Evolutionary conservation across 345 rosid species (phyloP).

Genomic region (Conringia planisiliqua): DNA sequence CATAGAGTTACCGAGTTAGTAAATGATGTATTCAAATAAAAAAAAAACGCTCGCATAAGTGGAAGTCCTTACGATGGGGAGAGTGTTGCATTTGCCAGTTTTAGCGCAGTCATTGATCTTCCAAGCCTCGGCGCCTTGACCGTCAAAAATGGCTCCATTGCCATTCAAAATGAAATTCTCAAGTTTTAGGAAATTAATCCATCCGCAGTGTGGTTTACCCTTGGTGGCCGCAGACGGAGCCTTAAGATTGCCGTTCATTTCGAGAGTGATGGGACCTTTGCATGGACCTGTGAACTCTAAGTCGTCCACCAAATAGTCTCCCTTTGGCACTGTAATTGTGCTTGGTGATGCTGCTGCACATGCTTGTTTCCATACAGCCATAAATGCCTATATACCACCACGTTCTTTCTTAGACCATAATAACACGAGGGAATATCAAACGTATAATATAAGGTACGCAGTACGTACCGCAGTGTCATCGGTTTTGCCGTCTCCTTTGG

Average conservation of each 20-base stretch:
- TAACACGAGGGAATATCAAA: not conserved
- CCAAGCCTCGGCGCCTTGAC: slow-evolving; percentile 45
- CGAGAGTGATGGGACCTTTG: slow-evolving; percentile 34
- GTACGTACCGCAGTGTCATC: slow-evolving; percentile 37
- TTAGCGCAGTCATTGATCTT: slow-evolving; percentile 28
- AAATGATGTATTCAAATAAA: not conserved
- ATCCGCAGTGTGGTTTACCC: slow-evolving; percentile 3
- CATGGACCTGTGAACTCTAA: slow-evolving; percentile 47
- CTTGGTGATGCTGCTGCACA: slow-evolving; percentile 31
- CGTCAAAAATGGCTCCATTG: slow-evolving; percentile 41
- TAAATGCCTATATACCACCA: slow-evolving; percentile 30
- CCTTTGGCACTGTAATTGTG: slow-evolving; percentile 38
- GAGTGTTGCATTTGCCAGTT: slow-evolving; percentile 24
- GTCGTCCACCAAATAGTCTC: slow-evolving; percentile 32
- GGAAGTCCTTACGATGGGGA: slow-evolving; percentile 36
- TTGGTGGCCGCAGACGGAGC: slow-evolving; percentile 26
- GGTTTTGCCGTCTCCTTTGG: slow-evolving; percentile 30
- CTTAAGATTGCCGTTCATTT: slow-evolving; percentile 40
- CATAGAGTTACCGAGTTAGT: not conserved
- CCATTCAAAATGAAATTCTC: slow-evolving; percentile 34
- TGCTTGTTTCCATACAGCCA: slow-evolving; percentile 36
- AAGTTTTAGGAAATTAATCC: slow-evolving; percentile 16
- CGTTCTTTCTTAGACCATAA: not conserved
- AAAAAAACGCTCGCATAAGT: too few species aligned
- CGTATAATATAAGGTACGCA: not conserved